Conservation (phyloP, 2,329 filamentous ascomycete genomes). For the Aspergillus sp. region DNA sequence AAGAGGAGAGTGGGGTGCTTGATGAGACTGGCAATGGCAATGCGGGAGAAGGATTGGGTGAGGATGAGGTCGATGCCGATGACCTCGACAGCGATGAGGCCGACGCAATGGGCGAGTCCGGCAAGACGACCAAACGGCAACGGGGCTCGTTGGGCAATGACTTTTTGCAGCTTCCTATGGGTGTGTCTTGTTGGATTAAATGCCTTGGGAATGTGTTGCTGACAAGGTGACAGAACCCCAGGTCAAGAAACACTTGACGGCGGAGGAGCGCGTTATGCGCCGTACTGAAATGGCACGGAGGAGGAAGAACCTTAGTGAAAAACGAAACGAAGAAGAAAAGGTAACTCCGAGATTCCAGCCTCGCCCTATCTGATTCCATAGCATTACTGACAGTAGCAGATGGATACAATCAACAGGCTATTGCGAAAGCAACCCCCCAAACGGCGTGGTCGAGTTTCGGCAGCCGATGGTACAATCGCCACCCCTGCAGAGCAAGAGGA, state of each 20-base stretch:
- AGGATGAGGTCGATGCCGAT: conserved; percentile 33
- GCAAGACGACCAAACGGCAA: conserved; percentile 60
- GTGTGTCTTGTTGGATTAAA: conserved; percentile 24
- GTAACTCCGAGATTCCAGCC: conserved; percentile 26
- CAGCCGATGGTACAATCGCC: conserved; percentile 35
- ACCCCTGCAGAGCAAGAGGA: conserved; percentile 32
- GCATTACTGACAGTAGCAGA: conserved; percentile 33
- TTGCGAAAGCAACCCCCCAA: conserved; percentile 59
- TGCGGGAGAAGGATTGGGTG: no score
- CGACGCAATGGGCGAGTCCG: conserved; percentile 45
- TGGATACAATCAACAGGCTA: conserved; percentile 60
- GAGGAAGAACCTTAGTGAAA: conserved; percentile 64
- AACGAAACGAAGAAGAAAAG: conserved; percentile 71
- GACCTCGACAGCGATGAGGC: conserved; percentile 36
- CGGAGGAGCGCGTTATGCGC: conserved; percentile 64
- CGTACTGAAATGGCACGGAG: conserved; percentile 64
- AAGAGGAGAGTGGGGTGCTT: conserved; percentile 35
- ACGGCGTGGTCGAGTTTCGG: conserved; percentile 40
- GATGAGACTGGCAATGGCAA: conserved; percentile 20
- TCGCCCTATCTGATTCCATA: background rate
- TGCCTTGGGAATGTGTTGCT: conserved; percentile 5
- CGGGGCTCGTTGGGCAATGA: conserved; percentile 49
- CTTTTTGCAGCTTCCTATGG: conserved; percentile 48
- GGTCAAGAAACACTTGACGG: conserved; percentile 62
- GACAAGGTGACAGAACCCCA: conserved; percentile 47